These are phyloP conservation scores for Solanum hybrid DNA, from an alignment of 305 asterid species.

Conservation along the genomic window DNA sequence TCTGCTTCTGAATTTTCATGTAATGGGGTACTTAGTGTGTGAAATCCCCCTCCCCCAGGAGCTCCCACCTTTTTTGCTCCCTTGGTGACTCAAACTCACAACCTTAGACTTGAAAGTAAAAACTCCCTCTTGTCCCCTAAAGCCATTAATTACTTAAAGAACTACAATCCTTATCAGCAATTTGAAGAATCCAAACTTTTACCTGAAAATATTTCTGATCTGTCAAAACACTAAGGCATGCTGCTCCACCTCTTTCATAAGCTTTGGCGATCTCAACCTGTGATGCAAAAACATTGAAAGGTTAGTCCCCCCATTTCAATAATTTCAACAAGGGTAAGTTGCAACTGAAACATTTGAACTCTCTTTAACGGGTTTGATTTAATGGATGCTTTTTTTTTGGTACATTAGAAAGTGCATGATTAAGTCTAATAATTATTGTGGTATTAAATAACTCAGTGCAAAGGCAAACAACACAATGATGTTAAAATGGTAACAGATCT, in stretches of 20 bases:
- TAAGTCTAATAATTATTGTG: not conserved
- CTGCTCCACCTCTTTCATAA: slow-evolving; percentile 94
- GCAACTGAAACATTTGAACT: not conserved
- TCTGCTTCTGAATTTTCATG: not conserved
- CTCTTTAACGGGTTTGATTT: not conserved
- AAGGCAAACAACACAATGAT: not conserved
- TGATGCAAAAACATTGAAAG: slow-evolving; percentile 7
- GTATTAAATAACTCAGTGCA: not conserved
- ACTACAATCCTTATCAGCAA: not conserved
- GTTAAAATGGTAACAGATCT: not conserved
- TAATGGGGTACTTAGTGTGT: not conserved
- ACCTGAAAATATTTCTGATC: slow-evolving; percentile 88
- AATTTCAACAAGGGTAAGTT: not conserved
- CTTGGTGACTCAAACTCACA: not conserved
- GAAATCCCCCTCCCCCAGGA: not conserved
- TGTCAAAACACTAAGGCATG: slow-evolving; percentile 92
- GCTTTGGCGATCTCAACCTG: slow-evolving; percentile 95
- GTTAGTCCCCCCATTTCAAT: not conserved
- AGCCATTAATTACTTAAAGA: not conserved
- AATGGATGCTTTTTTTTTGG: not conserved
- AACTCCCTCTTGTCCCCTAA: not conserved
- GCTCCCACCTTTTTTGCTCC: not conserved
- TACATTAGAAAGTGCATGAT: not conserved
- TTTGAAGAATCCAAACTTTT: not conserved
- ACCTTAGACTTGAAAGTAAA: not conserved